phyloP scores from a whole-genome alignment of 1,139 yeast genomes.

The Protomyces pachydermus region DNA sequence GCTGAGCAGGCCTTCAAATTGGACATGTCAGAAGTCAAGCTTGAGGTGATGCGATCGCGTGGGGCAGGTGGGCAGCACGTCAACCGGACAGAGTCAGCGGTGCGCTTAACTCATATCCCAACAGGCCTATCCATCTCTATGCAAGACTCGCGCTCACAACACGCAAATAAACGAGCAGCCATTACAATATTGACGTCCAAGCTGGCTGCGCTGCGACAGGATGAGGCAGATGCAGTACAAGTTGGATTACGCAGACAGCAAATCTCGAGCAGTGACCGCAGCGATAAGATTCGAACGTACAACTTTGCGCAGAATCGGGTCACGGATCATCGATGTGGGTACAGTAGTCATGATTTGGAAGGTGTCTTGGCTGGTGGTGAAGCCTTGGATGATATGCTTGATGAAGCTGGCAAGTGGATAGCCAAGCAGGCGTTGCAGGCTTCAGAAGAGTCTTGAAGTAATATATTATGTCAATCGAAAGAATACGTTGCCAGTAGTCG shows the following conservation, averaged over 20 bases:
- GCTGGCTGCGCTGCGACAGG: constrained; percentile 73
- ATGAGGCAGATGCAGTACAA: constrained; percentile 60
- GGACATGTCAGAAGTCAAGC: constrained; percentile 79
- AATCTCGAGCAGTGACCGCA: constrained; percentile 80
- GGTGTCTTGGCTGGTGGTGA: constrained; percentile 68
- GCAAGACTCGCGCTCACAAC: constrained; percentile 95
- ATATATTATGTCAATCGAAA: neutral
- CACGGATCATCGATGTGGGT: constrained; percentile 89
- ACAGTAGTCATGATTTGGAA: constrained; percentile 68
- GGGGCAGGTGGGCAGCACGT: constrained; percentile 99
- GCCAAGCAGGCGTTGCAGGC: constrained; percentile 45
- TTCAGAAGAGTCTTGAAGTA: constrained; percentile 1
- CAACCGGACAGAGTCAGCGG: constrained; percentile 96
- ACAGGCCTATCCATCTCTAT: constrained; percentile 83
- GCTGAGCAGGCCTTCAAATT: constrained; percentile 52
- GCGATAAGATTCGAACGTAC: constrained; percentile 90
- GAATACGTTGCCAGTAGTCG: too few relatives aligned
- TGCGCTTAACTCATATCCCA: constrained; percentile 84
- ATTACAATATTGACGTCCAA: constrained; percentile 74
- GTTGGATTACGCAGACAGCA: constrained; percentile 69
- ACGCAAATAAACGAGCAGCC: constrained; percentile 92
- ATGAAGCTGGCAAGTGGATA: constrained; percentile 49
- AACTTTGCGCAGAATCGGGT: constrained; percentile 88
- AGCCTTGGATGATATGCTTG: constrained; percentile 58
- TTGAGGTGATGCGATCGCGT: constrained; percentile 93